A percentile compares a stretch with the other conserved stretches of the same genome.
phyloP scores from a whole-genome alignment of 2,329 filamentous ascomycete genomes.

The Colletotrichum aenigma region DNA sequence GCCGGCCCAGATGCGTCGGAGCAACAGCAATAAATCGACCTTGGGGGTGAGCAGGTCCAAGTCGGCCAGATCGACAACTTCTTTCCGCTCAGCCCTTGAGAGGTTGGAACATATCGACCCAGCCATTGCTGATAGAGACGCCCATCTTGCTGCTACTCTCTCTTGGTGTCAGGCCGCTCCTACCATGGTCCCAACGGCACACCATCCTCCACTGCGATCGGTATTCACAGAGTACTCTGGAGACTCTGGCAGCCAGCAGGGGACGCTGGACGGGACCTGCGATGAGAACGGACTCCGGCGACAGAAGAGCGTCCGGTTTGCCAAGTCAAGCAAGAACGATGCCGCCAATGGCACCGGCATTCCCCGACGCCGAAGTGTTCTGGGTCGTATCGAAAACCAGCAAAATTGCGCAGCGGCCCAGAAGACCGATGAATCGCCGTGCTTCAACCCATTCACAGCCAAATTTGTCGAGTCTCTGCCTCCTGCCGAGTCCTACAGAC shows the following conservation, averaged over 20 bases:
- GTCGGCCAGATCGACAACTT: conserved; percentile 46
- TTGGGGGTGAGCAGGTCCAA: conserved; percentile 54
- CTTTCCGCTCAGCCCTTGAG: conserved; percentile 45
- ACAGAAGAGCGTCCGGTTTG: conserved; percentile 62
- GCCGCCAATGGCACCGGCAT: not conserved
- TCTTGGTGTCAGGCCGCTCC: conserved; percentile 59
- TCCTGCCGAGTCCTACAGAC: not conserved
- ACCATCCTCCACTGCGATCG: conserved; percentile 32
- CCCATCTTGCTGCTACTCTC: conserved; percentile 64
- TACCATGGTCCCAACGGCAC: conserved; percentile 39
- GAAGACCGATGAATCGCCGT: not conserved
- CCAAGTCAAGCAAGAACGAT: conserved; percentile 26
- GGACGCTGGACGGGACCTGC: not conserved
- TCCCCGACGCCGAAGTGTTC: not conserved
- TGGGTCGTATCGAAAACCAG: not conserved
- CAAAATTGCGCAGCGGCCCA: not conserved
- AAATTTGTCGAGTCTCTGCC: conserved; percentile 13
- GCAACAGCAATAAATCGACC: conserved; percentile 50
- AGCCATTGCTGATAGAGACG: conserved; percentile 58
- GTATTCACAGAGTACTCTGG: not conserved
- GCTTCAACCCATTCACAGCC: not conserved
- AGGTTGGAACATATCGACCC: conserved; percentile 53
- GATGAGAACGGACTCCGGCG: conserved; percentile 33
- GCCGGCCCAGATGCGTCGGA: conserved; percentile 47
- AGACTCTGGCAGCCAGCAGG: not conserved